A percentile compares a stretch with the other conserved stretches of the same genome.
Evolutionary conservation across 2,329 filamentous ascomycete species (phyloP).

Genomic region (Cytospora paraplurivora): DNA sequence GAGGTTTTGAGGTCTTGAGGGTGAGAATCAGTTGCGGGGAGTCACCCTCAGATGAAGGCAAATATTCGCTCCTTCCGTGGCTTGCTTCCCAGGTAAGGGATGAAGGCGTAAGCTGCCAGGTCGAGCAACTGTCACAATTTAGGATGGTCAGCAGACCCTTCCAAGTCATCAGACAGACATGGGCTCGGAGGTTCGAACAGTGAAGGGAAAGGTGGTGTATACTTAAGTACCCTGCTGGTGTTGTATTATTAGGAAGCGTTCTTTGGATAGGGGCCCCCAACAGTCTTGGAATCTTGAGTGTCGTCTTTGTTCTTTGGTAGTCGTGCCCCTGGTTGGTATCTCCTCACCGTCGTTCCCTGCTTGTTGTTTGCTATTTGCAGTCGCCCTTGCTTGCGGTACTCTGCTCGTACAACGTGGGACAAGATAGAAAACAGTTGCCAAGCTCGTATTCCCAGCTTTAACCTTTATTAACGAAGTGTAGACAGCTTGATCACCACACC

Average conservation of each 20-base stretch:
- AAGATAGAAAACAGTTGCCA: not conserved
- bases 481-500: not conserved
- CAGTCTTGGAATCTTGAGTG: not conserved
- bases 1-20: not conserved
- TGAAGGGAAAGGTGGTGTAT: not conserved
- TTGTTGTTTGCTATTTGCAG: too few species aligned
- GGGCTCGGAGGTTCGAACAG: not conserved
- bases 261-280: not conserved
- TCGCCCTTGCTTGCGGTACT: not conserved
- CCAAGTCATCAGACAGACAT: not conserved
- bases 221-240: not conserved
- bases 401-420: not conserved
- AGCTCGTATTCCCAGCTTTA: not conserved
- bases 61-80: not conserved
- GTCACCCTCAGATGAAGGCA: not conserved
- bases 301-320: not conserved
- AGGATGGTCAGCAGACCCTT: not conserved
- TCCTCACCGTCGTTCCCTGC: too few species aligned
- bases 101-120: not conserved
- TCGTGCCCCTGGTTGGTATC: too few species aligned
- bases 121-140: not conserved
- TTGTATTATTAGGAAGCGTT: not conserved
- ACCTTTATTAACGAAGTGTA: not conserved
- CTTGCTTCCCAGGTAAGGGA: not conserved
- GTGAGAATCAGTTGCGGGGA: not conserved